Conservation (phyloP, 1,139 yeast species). For the Protomyces gravidus region DNA sequence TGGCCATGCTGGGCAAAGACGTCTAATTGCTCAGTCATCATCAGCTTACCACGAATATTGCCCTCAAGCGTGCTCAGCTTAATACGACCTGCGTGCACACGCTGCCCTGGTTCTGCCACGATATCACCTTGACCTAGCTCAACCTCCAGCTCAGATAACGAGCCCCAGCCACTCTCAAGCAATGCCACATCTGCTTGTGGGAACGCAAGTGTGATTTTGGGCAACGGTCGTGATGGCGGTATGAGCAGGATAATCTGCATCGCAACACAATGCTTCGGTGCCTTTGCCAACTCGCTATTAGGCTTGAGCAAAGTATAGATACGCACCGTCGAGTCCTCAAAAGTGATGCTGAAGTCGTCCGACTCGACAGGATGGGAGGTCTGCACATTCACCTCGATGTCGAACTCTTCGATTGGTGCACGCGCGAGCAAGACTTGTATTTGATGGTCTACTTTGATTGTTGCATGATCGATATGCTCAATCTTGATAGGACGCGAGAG, state of each 20-base stretch:
- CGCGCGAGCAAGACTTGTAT: conserved; percentile 14
- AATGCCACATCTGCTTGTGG: conserved; percentile 16
- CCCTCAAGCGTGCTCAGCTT: conserved; percentile 4
- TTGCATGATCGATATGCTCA: conserved; percentile 15
- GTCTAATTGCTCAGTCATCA: conserved; percentile 7
- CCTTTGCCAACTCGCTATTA: background rate
- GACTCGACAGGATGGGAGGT: conserved; percentile 10
- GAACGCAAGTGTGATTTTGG: conserved; percentile 2
- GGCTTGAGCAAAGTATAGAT: conserved; percentile 2
- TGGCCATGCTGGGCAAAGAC: conserved; percentile 5
- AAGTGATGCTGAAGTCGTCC: conserved; percentile 8
- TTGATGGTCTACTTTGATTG: conserved; percentile 10
- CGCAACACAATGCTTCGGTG: conserved; percentile 12
- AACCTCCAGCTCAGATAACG: conserved; percentile 10
- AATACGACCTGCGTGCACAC: conserved; percentile 6
- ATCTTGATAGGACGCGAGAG: conserved; percentile 6
- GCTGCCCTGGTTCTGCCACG: conserved; percentile 3
- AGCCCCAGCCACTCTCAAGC: conserved; percentile 7
- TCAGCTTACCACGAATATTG: background rate
- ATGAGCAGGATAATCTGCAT: conserved; percentile 11
- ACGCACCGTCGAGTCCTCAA: background rate
- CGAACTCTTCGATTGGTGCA: conserved; percentile 12
- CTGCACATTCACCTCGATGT: conserved; percentile 8
- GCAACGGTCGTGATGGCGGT: conserved; percentile 15
- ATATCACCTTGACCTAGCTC: conserved; percentile 4